Percentiles rank a stretch among this genome's conserved stretches.
Evolutionary conservation across 2,329 filamentous ascomycete species (phyloP).

Genomic region (Aspergillus pseudonomiae): DNA sequence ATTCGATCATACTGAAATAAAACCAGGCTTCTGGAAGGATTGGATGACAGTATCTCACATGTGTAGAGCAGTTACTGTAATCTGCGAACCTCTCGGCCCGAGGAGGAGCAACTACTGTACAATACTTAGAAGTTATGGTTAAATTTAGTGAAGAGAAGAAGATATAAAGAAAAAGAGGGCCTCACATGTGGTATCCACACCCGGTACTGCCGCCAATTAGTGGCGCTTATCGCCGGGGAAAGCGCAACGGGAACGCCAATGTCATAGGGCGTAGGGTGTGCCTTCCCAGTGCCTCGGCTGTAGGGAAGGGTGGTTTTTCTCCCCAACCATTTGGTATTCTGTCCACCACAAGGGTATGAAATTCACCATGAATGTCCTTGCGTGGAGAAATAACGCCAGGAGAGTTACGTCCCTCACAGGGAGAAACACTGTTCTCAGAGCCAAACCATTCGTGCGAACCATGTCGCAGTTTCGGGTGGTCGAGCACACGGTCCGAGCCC

Average conservation of each 20-base stretch:
- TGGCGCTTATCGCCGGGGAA: neutral
- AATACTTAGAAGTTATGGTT: too few relatives aligned
- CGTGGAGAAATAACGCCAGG: neutral
- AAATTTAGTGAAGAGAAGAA: too few relatives aligned
- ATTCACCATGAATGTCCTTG: neutral
- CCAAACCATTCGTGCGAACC: neutral
- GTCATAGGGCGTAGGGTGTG: neutral
- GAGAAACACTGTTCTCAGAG: neutral
- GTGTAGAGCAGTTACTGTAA: neutral
- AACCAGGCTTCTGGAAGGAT: neutral
- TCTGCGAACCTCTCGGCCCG: neutral
- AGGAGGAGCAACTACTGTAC: too few relatives aligned
- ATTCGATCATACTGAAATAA: too few relatives aligned
- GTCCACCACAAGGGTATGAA: neutral
- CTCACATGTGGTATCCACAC: too few relatives aligned
- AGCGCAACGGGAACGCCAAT: neutral
- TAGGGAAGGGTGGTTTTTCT: neutral
- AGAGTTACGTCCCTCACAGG: neutral
- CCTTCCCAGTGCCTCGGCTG: neutral
- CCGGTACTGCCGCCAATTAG: neutral
- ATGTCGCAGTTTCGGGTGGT: conserved; percentile 6
- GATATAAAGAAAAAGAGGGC: too few relatives aligned
- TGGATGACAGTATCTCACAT: neutral
- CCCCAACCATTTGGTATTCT: neutral
- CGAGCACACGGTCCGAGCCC: conserved; percentile 39